phyloP scores from a whole-genome alignment of 2,329 filamentous ascomycete species.

The Calonectria montana region DNA sequence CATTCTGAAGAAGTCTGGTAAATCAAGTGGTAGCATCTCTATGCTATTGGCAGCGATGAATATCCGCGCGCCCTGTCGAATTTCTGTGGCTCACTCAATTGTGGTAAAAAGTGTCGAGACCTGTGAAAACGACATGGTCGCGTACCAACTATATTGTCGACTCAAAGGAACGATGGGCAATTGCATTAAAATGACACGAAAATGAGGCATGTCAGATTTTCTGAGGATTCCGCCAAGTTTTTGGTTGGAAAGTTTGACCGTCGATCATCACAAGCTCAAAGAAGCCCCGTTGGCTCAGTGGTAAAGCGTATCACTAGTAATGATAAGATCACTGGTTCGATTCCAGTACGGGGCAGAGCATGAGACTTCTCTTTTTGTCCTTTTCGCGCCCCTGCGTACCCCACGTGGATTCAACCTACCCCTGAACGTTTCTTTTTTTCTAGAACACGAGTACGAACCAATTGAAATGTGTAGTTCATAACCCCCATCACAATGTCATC shows the following conservation, averaged over 20 bases:
- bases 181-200: no score
- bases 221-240: background rate
- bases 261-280: background rate
- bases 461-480: background rate
- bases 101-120: no score
- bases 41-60: background rate
- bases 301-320: constrained; percentile 10
- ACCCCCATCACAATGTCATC: no score
- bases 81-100: no score
- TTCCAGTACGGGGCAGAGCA: constrained; percentile 5
- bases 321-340: constrained; percentile 10
- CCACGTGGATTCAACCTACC: no score
- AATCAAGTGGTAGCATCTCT: background rate
- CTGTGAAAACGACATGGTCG: no score
- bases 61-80: no score
- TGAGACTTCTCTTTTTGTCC: background rate
- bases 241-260: no score
- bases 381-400: no score
- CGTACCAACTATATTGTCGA: no score
- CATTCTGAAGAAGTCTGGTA: background rate
- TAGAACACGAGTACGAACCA: background rate
- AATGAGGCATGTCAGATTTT: no score
- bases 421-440: background rate
- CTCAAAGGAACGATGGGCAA: no score
- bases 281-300: constrained; percentile 7